These are phyloP conservation scores for Tulasnella sp. DNA, from an alignment of 768 basidiomycete species.

Conservation along the genomic window DNA sequence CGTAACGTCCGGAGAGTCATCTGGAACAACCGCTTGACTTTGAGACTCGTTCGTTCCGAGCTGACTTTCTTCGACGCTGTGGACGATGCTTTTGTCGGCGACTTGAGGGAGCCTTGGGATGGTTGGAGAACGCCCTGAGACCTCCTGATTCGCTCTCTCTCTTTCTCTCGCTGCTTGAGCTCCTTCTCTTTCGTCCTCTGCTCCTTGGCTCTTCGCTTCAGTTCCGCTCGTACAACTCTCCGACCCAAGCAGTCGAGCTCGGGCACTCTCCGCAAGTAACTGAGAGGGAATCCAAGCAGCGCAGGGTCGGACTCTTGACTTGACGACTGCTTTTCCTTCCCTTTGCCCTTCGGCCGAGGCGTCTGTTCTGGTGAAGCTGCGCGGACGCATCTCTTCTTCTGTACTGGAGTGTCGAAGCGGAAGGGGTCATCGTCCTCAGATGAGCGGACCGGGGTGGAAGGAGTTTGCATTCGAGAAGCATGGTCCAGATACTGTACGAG, in stretches of 20 bases:
- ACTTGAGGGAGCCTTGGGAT: background rate
- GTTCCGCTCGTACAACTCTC: slow-evolving; percentile 52
- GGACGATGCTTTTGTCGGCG: background rate
- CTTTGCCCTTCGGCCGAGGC: background rate
- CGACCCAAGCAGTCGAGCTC: slow-evolving; percentile 54
- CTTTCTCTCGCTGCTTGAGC: slow-evolving; percentile 12
- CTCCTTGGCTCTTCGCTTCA: slow-evolving; percentile 40
- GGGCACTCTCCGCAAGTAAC: slow-evolving; percentile 65
- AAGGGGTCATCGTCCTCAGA: slow-evolving; percentile 24
- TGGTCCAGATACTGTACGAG: slow-evolving; percentile 66
- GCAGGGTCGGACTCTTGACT: background rate
- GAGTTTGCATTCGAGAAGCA: background rate
- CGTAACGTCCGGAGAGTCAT: slow-evolving; percentile 53
- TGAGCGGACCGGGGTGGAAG: background rate
- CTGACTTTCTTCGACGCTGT: background rate
- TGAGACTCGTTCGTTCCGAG: slow-evolving; percentile 21
- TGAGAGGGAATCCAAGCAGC: slow-evolving; percentile 48
- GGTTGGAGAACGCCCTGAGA: background rate
- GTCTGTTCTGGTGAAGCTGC: slow-evolving; percentile 11
- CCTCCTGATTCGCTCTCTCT: background rate
- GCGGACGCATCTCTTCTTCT: background rate
- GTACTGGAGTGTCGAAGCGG: slow-evolving; percentile 20
- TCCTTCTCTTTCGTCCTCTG: slow-evolving; percentile 30
- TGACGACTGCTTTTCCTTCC: background rate
- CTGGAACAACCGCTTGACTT: slow-evolving; percentile 57